These are phyloP conservation scores for Penicillium brevicompactum DNA, from an alignment of 2,329 filamentous ascomycete genomes.

Conservation along the genomic window DNA sequence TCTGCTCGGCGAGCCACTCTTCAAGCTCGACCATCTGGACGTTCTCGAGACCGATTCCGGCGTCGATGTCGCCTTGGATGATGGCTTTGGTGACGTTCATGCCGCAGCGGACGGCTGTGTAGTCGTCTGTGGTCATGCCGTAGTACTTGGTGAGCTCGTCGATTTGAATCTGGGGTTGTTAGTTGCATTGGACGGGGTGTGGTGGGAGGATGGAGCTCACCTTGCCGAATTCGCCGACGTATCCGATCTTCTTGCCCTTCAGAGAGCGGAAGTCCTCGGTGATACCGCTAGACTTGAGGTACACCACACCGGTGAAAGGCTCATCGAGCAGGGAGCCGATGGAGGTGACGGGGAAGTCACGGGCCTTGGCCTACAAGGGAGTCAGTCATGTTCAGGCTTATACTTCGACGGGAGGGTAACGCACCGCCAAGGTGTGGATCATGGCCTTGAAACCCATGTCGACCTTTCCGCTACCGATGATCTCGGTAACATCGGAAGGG, in stretches of 20 bases:
- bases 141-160: constrained; percentile 79
- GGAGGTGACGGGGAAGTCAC: constrained; percentile 71
- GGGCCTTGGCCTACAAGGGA: constrained; percentile 66
- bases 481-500: constrained; percentile 79
- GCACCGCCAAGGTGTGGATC: constrained; percentile 76
- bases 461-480: constrained; percentile 74
- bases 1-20: constrained; percentile 69
- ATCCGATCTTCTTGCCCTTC: constrained; percentile 76
- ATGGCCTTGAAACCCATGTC: constrained; percentile 82
- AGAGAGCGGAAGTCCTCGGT: constrained; percentile 74
- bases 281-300: constrained; percentile 73
- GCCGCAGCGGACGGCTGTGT: constrained; percentile 75
- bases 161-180: constrained; percentile 65
- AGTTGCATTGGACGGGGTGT: not conserved
- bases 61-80: constrained; percentile 71
- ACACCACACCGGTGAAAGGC: constrained; percentile 77
- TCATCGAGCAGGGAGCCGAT: constrained; percentile 77
- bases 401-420: constrained; percentile 18
- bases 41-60: constrained; percentile 76
- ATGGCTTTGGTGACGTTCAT: constrained; percentile 82
- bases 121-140: constrained; percentile 71
- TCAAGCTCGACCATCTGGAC: constrained; percentile 82
- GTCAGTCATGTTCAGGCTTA: constrained; percentile 6
- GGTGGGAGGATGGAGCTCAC: not conserved
- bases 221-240: constrained; percentile 78